Base-by-base conservation (phyloP, 192 early-diverging fungal genomes). In the Podila verticillata region DNA sequence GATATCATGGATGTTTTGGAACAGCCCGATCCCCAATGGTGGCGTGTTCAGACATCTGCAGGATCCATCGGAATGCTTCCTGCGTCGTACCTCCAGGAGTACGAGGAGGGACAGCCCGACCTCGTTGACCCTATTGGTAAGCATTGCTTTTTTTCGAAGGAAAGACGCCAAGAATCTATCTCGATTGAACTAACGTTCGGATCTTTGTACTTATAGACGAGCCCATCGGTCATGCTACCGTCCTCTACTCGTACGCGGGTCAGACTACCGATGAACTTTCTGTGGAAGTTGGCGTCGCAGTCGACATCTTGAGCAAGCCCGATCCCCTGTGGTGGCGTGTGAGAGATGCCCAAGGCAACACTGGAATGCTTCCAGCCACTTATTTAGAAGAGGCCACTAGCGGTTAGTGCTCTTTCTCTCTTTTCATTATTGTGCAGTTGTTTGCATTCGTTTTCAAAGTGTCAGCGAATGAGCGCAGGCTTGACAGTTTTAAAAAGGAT, bases 1-100 rank as follows among this genome's bases (percentile, higher is more conserved):
- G 89, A 87, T 60, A 81, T 90, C 29, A 75, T 95, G 47, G 84
- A 85, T 0, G 86, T 95, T 26, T 68, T 88, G 29, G 84, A 85
- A 54, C 87, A 89, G 58, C 73, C 74, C 12, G 73, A 82, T 22
- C 81, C 68, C 28, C 77, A 85, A 61, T 85, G 84, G 84, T 89
- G 86, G 86, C 75, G 70, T 8, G 87, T 75, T 7, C 73, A 81
- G 26, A 65, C 63, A 24, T 62, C 81, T 22, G 72, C 78, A 57
- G 83, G 79, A 2, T 29, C 57, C 17, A 66, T 66, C 8, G 86
- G 87, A 30, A 60, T 86, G 65, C 58, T 89, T 24, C 86, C 87
- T 28, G 61, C 86, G 24, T 84, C 82, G 24, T 89, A 87, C 68
- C 71, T 89, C 61, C 82, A 87, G 75, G 71, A 84, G 22, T 79